Evolutionary conservation across 164 flowering plant species (phyloP).

Genomic region (Litsea cubeba): DNA sequence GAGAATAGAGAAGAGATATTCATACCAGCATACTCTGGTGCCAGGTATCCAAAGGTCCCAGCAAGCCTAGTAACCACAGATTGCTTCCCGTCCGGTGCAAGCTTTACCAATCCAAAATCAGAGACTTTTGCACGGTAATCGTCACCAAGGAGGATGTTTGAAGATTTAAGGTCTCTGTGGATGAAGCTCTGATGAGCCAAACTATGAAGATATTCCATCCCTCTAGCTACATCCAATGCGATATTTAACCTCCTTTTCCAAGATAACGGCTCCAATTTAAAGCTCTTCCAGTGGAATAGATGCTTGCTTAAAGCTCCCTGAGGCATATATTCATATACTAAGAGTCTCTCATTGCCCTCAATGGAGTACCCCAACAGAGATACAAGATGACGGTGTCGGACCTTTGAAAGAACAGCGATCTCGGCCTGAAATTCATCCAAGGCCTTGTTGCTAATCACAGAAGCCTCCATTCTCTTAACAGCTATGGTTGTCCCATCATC

Average conservation of each 20-base stretch:
- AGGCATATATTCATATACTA: slow-evolving; percentile 74
- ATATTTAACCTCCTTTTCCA: slow-evolving; percentile 65
- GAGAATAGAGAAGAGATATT: not conserved
- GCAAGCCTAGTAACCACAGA: slow-evolving; percentile 76
- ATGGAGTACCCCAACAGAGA: slow-evolving; percentile 62
- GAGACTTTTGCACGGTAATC: slow-evolving; percentile 73
- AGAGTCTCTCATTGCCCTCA: slow-evolving; percentile 66
- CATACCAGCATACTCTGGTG: slow-evolving; percentile 89
- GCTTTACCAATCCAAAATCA: slow-evolving; percentile 83
- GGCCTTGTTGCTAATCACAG: slow-evolving; percentile 47
- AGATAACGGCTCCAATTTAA: slow-evolving; percentile 59
- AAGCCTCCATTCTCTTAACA: slow-evolving; percentile 81
- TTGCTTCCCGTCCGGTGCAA: slow-evolving; percentile 66
- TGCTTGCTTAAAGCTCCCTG: slow-evolving; percentile 76
- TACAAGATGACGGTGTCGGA: slow-evolving; percentile 75
- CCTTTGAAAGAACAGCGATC: slow-evolving; percentile 73
- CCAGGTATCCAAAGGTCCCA: slow-evolving; percentile 85
- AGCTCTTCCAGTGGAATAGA: slow-evolving; percentile 64
- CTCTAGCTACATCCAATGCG: slow-evolving; percentile 81
- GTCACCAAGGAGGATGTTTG: slow-evolving; percentile 71
- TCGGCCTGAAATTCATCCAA: slow-evolving; percentile 74
- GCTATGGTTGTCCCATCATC: slow-evolving; percentile 72
- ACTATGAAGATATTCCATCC: slow-evolving; percentile 75
- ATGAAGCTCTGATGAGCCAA: slow-evolving; percentile 71
- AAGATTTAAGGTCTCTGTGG: slow-evolving; percentile 75